Evolutionary conservation across 2,329 filamentous ascomycete genomes (phyloP), one percentile per base, ranked within the genome.

Genomic region (Neopestalotiopsis rosae): DNA sequence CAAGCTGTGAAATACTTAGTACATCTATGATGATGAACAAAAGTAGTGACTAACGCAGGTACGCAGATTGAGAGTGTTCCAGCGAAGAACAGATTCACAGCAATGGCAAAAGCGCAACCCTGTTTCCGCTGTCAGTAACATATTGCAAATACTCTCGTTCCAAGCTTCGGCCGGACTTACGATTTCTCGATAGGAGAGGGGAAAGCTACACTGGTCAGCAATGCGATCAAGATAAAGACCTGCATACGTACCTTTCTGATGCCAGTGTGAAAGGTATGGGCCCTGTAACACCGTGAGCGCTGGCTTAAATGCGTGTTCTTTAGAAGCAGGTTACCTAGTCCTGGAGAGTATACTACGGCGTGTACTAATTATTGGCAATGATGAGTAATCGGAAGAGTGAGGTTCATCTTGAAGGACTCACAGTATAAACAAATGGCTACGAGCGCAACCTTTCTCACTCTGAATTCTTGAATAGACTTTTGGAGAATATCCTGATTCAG

Each of bases 91-190:
- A 34, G 1, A 4, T 62, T 62, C 1, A 58, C 59, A 2, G 59
- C 59, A 24, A 40, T 62, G 6, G 59, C 59, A 14, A 62, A 62
- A 20, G 59, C 28, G 17, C 59, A 62, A 14, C 28, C 59, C 34
- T 62, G 9, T 32, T 4, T 24, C n/a, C n/a, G n/a, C n/a, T n/a
- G n/a, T n/a, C n/a, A n/a, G n/a, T n/a, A n/a, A n/a, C n/a, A n/a
- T n/a, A n/a, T n/a, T n/a, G n/a, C n/a, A n/a, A n/a, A n/a, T n/a
- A n/a, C n/a, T n/a, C n/a, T n/a, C n/a, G n/a, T n/a, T n/a, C n/a
- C n/a, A n/a, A n/a, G n/a, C n/a, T n/a, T n/a, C n/a, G n/a, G n/a
- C n/a, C n/a, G n/a, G n/a, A n/a, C n/a, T n/a, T n/a, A 62, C 34
- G 2, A 40, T 34, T 32, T 62, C 59, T 30, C 56, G 56, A 30